phyloP scores from a whole-genome alignment of 148 eudicot genomes.

The Tetragonia tetragonoides region DNA sequence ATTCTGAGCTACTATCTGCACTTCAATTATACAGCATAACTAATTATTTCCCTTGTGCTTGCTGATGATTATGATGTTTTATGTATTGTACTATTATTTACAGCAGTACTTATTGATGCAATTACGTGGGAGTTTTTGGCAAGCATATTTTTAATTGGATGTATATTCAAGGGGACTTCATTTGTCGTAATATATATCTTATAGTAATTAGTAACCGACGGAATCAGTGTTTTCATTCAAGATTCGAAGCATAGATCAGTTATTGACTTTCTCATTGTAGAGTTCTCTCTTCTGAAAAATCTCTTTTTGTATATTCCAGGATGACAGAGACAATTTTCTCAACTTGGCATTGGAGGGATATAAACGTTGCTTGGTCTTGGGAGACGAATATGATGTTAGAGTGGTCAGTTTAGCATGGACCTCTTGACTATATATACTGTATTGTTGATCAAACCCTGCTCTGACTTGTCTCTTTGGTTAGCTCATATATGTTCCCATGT shows the following conservation, averaged over 20 bases:
- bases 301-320: constrained; percentile 40
- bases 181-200: background rate
- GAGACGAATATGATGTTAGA: constrained; percentile 94
- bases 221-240: background rate
- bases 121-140: background rate
- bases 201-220: background rate
- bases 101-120: background rate
- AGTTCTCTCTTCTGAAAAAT: background rate
- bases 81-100: background rate
- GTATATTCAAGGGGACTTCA: background rate
- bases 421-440: constrained; percentile 14
- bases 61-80: background rate
- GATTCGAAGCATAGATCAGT: background rate
- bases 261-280: background rate
- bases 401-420: constrained; percentile 52
- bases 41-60: background rate
- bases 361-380: constrained; percentile 77
- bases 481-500: background rate
- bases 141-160: background rate
- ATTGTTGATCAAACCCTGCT: background rate
- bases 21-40: background rate
- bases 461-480: background rate
- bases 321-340: constrained; percentile 87
- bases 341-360: constrained; percentile 82
- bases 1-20: background rate